These are phyloP conservation scores for Cladophialophora carrionii DNA, from an alignment of 2,329 filamentous ascomycete genomes.

Conservation along the genomic window DNA sequence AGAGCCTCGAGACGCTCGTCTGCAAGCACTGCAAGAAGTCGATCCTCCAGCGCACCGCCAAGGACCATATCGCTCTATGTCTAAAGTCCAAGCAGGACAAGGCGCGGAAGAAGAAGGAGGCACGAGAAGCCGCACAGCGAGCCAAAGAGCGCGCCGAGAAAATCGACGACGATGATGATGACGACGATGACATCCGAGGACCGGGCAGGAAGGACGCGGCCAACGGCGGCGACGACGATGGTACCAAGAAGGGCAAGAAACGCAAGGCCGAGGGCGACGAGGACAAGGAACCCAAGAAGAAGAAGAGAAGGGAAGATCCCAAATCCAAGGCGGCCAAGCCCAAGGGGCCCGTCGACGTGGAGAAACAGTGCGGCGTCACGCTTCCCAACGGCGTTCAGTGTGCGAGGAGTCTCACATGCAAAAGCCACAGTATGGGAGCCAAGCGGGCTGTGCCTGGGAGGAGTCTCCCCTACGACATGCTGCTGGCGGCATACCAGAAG, in stretches of 20 bases:
- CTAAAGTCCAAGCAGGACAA: conserved; percentile 82
- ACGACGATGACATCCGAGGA: conserved; percentile 55
- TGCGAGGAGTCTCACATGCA: conserved; percentile 86
- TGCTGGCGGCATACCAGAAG: conserved; percentile 86
- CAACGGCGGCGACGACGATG: conserved; percentile 31
- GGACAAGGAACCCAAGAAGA: conserved; percentile 75
- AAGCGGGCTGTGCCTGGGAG: conserved; percentile 86
- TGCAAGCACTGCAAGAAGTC: conserved; percentile 97
- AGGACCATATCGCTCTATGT: conserved; percentile 80
- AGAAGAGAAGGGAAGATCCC: conserved; percentile 91
- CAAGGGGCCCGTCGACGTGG: conserved; percentile 91
- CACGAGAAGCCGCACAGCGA: conserved; percentile 69
- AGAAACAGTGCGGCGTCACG: conserved; percentile 87
- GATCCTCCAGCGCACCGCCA: conserved; percentile 73
- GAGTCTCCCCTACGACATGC: conserved; percentile 88
- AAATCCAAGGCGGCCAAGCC: conserved; percentile 82
- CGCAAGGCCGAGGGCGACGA: conserved; percentile 48
- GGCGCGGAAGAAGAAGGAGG: conserved; percentile 75
- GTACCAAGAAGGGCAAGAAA: conserved; percentile 40
- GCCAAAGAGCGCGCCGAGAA: conserved; percentile 56
- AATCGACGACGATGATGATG: conserved; percentile 52
- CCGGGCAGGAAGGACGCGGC: conserved; percentile 39
- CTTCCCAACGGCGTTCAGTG: conserved; percentile 84
- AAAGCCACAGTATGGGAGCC: conserved; percentile 92
- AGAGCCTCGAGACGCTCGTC: conserved; percentile 66